Base-by-base conservation (phyloP, 768 basidiomycete species). In the Phlebiopsis flavidoalba region DNA sequence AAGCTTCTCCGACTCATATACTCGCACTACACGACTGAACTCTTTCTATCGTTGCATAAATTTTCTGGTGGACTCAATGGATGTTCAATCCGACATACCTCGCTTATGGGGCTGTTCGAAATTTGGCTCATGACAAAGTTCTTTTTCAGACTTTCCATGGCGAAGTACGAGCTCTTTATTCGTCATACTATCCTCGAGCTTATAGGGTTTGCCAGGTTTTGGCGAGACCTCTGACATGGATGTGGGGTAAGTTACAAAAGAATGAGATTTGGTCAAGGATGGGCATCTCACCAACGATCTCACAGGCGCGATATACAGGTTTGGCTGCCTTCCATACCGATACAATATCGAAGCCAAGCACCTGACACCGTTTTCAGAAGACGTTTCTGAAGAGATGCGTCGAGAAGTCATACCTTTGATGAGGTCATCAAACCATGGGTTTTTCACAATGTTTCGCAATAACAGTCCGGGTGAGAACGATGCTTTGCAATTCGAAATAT, bases 371-470 rank as follows among this genome's bases (percentile, higher is more conserved):
- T 43, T 14, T n/a, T 43, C 40, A 43, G 40, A 12, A 31, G 40
- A 40, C 37, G 40, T 12, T 12, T n/a, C n/a, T 43, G 17, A 43
- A 12, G 40, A 3, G 12, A 12, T 43, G 40, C 17, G 17, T 17
- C 40, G 8, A 12, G 17, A 43, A 10, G 2, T 72, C 80, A 62
- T 64, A 87, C 95, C 89, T 72, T 84, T 85, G 35, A 90, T 81
- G 71, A 86, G 89, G 24, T 94, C 88, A 63, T 88, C 85, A 70
- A 98, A 98, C 84, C 90, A 95, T 2, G 93, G 89, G 37, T 85
- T 80, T n/a, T 67, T 84, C 75, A 65, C 82, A 87, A 71, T 87
- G 76, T 65, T 87, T 90, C 14, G 84, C 89, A 12, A 98, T 76
- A 68, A 79, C 74, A 57, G 87, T 82, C 54, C 96, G 81, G 8